Percentiles rank a stretch among this genome's conserved stretches.
These are phyloP conservation scores for Wickerhamomyces sydowiorum DNA, from an alignment of 805 yeast genomes.

Conservation along the genomic window DNA sequence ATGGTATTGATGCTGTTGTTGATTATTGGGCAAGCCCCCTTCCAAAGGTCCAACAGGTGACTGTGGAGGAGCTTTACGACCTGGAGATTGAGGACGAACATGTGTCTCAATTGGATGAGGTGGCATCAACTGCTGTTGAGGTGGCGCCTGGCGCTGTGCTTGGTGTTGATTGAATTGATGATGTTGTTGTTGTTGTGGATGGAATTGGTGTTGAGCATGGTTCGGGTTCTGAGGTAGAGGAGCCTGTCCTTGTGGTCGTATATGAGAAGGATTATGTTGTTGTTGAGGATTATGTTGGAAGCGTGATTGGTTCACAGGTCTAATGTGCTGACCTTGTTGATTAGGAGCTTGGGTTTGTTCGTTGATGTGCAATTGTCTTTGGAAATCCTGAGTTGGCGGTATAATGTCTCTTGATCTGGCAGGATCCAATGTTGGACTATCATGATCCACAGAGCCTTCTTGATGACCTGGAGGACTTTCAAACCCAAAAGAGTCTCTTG, in stretches of 20 bases:
- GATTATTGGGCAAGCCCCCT: constrained; percentile 1
- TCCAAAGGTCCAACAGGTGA: background rate
- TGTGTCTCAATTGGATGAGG: background rate
- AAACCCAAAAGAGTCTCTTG: background rate
- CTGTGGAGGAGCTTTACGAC: background rate
- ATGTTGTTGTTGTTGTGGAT: constrained; percentile 3
- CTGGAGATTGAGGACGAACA: constrained; percentile 4
- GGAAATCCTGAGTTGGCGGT: background rate
- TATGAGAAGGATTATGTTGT: constrained; percentile 2
- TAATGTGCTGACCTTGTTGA: constrained; percentile 1
- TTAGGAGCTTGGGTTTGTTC: background rate
- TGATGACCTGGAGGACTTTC: background rate
- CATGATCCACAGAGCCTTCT: background rate
- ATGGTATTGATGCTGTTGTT: constrained; percentile 16
- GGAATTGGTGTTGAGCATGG: constrained; percentile 3
- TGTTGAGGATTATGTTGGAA: constrained; percentile 1
- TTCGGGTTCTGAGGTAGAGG: constrained; percentile 1
- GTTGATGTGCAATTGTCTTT: background rate
- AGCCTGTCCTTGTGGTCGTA: background rate
- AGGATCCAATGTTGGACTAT: constrained; percentile 3
- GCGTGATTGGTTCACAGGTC: background rate
- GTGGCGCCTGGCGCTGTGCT: constrained; percentile 1
- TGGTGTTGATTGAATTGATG: background rate
- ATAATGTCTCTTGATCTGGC: background rate
- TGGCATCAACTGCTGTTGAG: background rate